Conservation (phyloP, 1,139 yeast genomes). For the Lodderomyces parapsilosis region DNA sequence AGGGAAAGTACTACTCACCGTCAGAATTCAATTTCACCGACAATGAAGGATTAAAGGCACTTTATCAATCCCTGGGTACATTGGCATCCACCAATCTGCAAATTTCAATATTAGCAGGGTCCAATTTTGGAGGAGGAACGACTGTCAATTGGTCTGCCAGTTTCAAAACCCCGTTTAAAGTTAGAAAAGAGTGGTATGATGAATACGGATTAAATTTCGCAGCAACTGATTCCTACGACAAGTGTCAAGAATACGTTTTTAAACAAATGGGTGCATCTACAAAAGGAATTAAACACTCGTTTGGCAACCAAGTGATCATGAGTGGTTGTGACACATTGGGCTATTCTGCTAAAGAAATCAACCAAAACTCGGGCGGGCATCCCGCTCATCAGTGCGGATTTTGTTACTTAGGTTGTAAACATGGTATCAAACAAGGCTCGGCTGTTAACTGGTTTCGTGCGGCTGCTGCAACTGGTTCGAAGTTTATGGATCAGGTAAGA, state of each 20-base stretch:
- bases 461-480: slow-evolving; percentile 48
- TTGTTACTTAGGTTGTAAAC: slow-evolving; percentile 54
- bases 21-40: slow-evolving; percentile 41
- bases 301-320: slow-evolving; percentile 44
- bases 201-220: slow-evolving; percentile 50
- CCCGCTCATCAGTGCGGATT: slow-evolving; percentile 48
- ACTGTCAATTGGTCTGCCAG: slow-evolving; percentile 66
- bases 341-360: slow-evolving; percentile 38
- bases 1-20: slow-evolving; percentile 46
- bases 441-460: slow-evolving; percentile 52
- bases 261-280: slow-evolving; percentile 50
- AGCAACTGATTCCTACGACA: slow-evolving; percentile 43
- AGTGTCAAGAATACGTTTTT: slow-evolving; percentile 49
- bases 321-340: slow-evolving; percentile 51
- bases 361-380: slow-evolving; percentile 54
- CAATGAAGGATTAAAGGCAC: slow-evolving; percentile 11
- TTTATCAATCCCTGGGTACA: slow-evolving; percentile 32
- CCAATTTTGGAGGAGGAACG: slow-evolving; percentile 61
- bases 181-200: slow-evolving; percentile 56
- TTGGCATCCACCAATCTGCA: slow-evolving; percentile 35
- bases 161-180: slow-evolving; percentile 51
- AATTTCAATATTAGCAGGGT: slow-evolving; percentile 47
- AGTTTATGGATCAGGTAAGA: slow-evolving; percentile 48
- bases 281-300: slow-evolving; percentile 46
- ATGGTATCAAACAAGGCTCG: slow-evolving; percentile 57